Percentiles rank a stretch among this genome's conserved stretches.
Conservation (phyloP, 345 rosid species). For the Nasturtium officinale region DNA sequence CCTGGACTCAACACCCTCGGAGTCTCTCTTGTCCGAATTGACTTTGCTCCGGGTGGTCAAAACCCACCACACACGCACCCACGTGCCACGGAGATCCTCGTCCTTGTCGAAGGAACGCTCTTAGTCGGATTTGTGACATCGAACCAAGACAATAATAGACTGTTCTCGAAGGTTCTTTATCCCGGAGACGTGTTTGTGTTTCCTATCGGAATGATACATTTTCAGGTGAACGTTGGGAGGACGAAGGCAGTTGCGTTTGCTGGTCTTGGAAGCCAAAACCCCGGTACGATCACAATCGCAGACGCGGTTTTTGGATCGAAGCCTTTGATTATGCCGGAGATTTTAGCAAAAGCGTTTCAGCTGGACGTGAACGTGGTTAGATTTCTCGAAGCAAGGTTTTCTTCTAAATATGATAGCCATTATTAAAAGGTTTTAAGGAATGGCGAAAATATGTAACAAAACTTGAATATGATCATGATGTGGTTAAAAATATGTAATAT, state of each 20-base stretch:
- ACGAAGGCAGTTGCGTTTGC: constrained; percentile 48
- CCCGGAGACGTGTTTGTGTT: constrained; percentile 60
- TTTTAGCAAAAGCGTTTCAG: constrained; percentile 53
- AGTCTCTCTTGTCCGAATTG: constrained; percentile 43
- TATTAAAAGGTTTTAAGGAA: constrained; percentile 5
- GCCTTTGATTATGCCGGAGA: constrained; percentile 49
- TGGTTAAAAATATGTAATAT: constrained; percentile 23
- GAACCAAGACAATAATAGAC: constrained; percentile 44
- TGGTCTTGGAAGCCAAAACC: constrained; percentile 52
- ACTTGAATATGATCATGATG: not conserved
- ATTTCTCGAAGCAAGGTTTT: constrained; percentile 40
- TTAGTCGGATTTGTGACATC: constrained; percentile 48
- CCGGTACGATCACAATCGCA: constrained; percentile 48
- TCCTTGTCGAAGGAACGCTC: constrained; percentile 44
- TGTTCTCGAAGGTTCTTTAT: constrained; percentile 50
- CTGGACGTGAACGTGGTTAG: constrained; percentile 46
- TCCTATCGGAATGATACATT: constrained; percentile 51
- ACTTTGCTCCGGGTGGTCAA: constrained; percentile 45
- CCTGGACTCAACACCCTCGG: constrained; percentile 46
- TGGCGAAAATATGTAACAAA: not conserved
- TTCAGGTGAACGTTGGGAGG: constrained; percentile 50
- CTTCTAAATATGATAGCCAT: constrained; percentile 25
- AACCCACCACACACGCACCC: constrained; percentile 49
- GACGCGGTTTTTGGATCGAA: constrained; percentile 48
- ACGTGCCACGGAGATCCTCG: constrained; percentile 46